These are phyloP conservation scores for Aspergillus pseudotamarii DNA, from an alignment of 2,329 filamentous ascomycete species.

Conservation along the genomic window DNA sequence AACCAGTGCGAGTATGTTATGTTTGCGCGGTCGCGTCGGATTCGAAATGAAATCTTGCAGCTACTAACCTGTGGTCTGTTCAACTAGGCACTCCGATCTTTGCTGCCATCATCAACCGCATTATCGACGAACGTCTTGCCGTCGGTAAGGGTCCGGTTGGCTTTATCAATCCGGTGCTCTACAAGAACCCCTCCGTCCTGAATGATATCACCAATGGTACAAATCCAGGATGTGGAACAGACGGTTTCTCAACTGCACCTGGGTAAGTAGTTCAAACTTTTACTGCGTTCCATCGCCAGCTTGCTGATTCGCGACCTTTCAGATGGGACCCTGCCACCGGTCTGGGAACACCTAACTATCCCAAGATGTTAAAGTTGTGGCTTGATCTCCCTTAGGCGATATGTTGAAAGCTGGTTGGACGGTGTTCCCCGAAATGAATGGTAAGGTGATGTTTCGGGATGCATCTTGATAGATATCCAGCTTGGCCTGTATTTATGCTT, in stretches of 20 bases:
- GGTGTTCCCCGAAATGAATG: background rate
- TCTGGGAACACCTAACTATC: constrained; percentile 9
- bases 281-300: background rate
- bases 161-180: constrained; percentile 10
- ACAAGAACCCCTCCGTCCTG: constrained; percentile 3
- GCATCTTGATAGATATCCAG: background rate
- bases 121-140: constrained; percentile 10
- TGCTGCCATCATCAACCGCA: constrained; percentile 11
- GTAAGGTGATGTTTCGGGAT: background rate
- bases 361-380: constrained; percentile 10
- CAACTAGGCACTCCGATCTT: constrained; percentile 10
- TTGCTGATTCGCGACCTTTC: background rate
- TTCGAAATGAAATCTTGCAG: background rate
- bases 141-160: constrained; percentile 10
- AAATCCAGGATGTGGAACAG: constrained; percentile 8
- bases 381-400: constrained; percentile 1
- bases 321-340: constrained; percentile 13
- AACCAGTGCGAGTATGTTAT: constrained; percentile 8
- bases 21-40: too few relatives aligned
- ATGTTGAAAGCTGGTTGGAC: rapidly evolving
- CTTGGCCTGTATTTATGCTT: background rate
- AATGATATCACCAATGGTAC: constrained; percentile 13
- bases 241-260: constrained; percentile 10
- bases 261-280: background rate
- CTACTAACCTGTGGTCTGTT: background rate